Evolutionary conservation across 805 yeast genomes (phyloP), one percentile per base, ranked within the genome.

Genomic region (Myxozyma monticola): DNA sequence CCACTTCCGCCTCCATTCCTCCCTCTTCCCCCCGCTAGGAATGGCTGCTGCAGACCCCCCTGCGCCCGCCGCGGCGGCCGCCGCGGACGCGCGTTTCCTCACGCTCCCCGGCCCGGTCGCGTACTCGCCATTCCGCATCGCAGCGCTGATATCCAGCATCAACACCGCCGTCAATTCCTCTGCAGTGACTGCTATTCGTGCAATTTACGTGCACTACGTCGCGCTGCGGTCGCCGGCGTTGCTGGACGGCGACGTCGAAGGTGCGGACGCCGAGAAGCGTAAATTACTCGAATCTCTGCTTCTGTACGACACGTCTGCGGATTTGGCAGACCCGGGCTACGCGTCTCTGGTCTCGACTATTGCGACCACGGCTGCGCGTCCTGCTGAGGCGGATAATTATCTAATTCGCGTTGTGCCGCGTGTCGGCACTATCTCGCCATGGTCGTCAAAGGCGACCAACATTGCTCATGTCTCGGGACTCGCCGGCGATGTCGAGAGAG

Each of bases 361-460:
- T 22, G 45, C 49, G 34, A 28, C 48, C 43, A 51, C 65, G 22
- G 62, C 71, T 21, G 45, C 68, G 10, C 65, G 69, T 21, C 54
- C 59, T 17, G 53, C 64, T 20, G 61, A 66, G 40, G 53, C 70
- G 20, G 64, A 69, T 33, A 71, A 80, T 28, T 77, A 79, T 55
- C 71, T 89, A 58, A 71, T 91, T 40, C 78, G 95, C 66, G 76
- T 93, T 45, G 75, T 89, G 45, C 99, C 99, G 37, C 81, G 98
- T 68, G 74, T 89, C 6, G 99, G 99, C 54, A 93, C 99, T 10
- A 91, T 93, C 59, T 90, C 98, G 22, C 98, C 99, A 29, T 93
- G 99, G 99, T 88, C 96, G 8, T 90, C 98, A 12, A 93, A 93
- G 72, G 99, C 99, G 24, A 90, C 99, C 35, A 91, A 93, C 71